Evolutionary conservation across 139 green algal species (phyloP).

Genomic region (Micromonas pusilla): DNA sequence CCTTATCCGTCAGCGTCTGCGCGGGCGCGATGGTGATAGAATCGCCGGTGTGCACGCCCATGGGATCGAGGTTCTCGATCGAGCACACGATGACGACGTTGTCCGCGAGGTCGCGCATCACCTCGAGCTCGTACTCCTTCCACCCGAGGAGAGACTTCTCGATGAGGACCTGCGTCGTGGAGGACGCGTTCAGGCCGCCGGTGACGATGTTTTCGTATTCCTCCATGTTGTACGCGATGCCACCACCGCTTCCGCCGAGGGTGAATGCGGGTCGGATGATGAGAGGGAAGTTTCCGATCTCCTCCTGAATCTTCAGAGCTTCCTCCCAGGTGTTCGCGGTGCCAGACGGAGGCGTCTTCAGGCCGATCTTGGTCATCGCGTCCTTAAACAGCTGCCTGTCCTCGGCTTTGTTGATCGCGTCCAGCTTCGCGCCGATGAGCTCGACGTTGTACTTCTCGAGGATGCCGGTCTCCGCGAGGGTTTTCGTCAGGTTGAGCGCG

Average conservation of each 20-base stretch:
- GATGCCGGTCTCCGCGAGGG: conserved; percentile 65
- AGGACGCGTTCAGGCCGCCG: conserved; percentile 71
- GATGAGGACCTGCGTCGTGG: conserved; percentile 82
- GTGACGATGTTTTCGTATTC: conserved; percentile 85
- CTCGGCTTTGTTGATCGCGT: conserved; percentile 94
- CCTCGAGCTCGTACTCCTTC: conserved; percentile 94
- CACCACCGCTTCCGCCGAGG: conserved; percentile 89
- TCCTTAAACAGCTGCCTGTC: conserved; percentile 96
- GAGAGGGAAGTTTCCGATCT: conserved; percentile 82
- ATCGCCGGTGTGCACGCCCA: conserved; percentile 96
- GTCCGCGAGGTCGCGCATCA: conserved; percentile 97
- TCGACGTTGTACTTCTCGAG: conserved; percentile 65
- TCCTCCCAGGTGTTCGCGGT: conserved; percentile 59
- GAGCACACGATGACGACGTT: conserved; percentile 99
- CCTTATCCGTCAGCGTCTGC: conserved; percentile 89
- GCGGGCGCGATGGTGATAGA: conserved; percentile 63
- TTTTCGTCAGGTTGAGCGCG: conserved; percentile 91
- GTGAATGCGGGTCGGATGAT: conserved; percentile 99
- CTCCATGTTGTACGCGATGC: conserved; percentile 98
- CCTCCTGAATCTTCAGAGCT: conserved; percentile 48
- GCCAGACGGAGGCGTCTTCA: conserved; percentile 41
- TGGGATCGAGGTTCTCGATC: conserved; percentile 99
- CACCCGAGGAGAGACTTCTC: conserved; percentile 93
- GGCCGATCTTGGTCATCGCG: conserved; percentile 47
- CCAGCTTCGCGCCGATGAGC: conserved; percentile 98